Evolutionary conservation across 1,139 yeast genomes (phyloP), one percentile per base, ranked within the genome.

Genomic region (Geotrichum australiense): DNA sequence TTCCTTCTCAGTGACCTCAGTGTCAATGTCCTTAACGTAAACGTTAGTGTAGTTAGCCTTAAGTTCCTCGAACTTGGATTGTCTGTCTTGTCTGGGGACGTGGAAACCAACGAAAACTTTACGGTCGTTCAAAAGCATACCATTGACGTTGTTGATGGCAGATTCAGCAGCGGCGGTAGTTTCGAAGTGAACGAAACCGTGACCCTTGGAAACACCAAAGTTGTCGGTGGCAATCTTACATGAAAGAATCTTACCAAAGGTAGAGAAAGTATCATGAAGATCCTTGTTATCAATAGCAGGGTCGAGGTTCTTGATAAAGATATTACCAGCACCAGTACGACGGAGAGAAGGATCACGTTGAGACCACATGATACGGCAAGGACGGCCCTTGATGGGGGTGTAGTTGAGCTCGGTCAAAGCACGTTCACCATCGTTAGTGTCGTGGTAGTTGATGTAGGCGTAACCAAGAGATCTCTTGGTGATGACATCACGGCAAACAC

Each of bases 361-460:
- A 55, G 97, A 87, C 96, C 97, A 89, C 98, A 93, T 93, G 73
- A 91, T 91, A 71, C 99, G 89, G 72, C 97, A 87, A 59, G 96
- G 91, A 63, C 84, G 87, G 62, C 96, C 97, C 70, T 89, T 91
- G 70, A 91, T 80, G 61, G 79, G 80, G 50, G 87, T 70, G 73
- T 91, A 91, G 84, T 91, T 93, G 70, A 93, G 78, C 69, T 87
- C 94, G 64, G 87, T 95, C 65, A 91, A 74, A 53, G 99, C 98
- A 63, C 76, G 80, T 70, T 83, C 91, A 61, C 96, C 98, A 64
- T 93, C 96, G 53, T 75, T 83, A 54, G 76, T 69, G 67, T 81
- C 79, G 74, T 83, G 91, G 80, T 73, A 91, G 82, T 91, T 91
- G 61, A 93, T 96, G 71, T 91, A 91, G 61, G 97, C 98, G 68